Percentiles rank a stretch among this genome's conserved stretches.
These are phyloP conservation scores for Filobasidium floriforme DNA, from an alignment of 768 basidiomycete genomes.

Conservation along the genomic window DNA sequence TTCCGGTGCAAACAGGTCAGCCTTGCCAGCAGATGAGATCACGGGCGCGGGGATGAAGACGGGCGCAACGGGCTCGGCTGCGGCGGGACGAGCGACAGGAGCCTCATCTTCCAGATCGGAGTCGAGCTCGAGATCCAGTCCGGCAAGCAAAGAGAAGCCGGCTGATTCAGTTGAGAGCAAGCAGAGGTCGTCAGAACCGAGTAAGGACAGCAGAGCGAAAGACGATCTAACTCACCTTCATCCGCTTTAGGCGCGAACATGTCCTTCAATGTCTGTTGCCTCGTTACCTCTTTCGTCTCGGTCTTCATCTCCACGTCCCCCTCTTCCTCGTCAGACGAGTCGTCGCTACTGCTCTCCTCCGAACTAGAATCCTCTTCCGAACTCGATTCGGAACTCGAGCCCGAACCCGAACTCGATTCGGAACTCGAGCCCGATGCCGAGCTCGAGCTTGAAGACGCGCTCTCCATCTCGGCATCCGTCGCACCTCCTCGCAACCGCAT, in stretches of 20 bases:
- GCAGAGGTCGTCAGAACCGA: background rate
- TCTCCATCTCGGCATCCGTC: background rate
- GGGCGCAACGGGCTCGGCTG: background rate
- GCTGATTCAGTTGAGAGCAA: background rate
- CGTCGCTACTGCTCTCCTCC: background rate
- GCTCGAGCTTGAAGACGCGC: background rate
- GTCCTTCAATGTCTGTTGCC: slow-evolving; percentile 24
- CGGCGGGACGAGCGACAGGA: slow-evolving; percentile 5
- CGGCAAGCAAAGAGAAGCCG: slow-evolving; percentile 36
- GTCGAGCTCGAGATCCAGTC: slow-evolving; percentile 35
- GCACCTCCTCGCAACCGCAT: slow-evolving; percentile 5
- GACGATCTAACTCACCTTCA: slow-evolving; percentile 4
- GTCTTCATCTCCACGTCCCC: slow-evolving; percentile 13
- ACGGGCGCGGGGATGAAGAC: background rate
- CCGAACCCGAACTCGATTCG: slow-evolving; percentile 11
- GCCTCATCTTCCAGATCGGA: slow-evolving; percentile 39
- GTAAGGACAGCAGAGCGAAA: background rate
- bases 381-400: slow-evolving; percentile 7
- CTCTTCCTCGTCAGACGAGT: background rate
- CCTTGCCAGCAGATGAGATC: background rate
- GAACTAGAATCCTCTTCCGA: background rate
- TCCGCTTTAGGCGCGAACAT: slow-evolving; percentile 28
- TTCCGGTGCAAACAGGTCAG: slow-evolving; percentile 29
- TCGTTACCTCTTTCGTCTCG: background rate
- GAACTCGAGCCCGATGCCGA: slow-evolving; percentile 9